These are phyloP conservation scores for Microbotryum silenes-acaulis DNA, from an alignment of 1,284 basidiomycete species.

Conservation along the genomic window DNA sequence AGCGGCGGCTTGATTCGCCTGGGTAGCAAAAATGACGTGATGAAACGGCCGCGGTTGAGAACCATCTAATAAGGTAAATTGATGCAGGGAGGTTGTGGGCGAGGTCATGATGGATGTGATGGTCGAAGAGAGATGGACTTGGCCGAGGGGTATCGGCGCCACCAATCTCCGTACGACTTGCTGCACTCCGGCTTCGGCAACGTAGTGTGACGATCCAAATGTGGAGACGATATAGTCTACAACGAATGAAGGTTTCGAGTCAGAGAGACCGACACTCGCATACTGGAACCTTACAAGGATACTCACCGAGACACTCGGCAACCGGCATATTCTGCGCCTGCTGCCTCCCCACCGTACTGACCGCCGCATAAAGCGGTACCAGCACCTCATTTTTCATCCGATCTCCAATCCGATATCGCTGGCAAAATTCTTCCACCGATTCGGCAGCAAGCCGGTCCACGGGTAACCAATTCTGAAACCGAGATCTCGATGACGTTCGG, in stretches of 20 bases:
- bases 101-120: slow-evolving; percentile 45
- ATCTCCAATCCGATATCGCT: slow-evolving; percentile 44
- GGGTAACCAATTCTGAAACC: too few relatives aligned
- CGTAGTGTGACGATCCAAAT: slow-evolving; percentile 55
- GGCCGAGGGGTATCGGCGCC: slow-evolving; percentile 38
- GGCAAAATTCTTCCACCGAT: slow-evolving; percentile 7
- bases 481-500: too few relatives aligned
- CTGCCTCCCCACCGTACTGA: slow-evolving; percentile 54
- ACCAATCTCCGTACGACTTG: slow-evolving; percentile 51
- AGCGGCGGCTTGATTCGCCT: slow-evolving; percentile 54
- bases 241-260: background rate
- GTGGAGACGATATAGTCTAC: slow-evolving; percentile 59
- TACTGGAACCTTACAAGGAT: background rate
- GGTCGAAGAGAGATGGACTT: slow-evolving; percentile 52
- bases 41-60: slow-evolving; percentile 44
- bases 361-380: slow-evolving; percentile 60
- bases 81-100: background rate
- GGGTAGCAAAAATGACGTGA: slow-evolving; percentile 61
- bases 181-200: slow-evolving; percentile 49
- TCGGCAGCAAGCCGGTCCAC: slow-evolving; percentile 6
- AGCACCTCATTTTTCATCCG: slow-evolving; percentile 52
- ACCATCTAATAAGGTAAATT: background rate
- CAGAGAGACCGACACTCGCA: background rate
- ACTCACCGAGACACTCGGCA: slow-evolving; percentile 55
- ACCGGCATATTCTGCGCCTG: slow-evolving; percentile 52